A percentile compares a stretch with the other conserved stretches of the same genome.
phyloP scores from a whole-genome alignment of 805 yeast genomes.

The Metschnikowia proteae region DNA sequence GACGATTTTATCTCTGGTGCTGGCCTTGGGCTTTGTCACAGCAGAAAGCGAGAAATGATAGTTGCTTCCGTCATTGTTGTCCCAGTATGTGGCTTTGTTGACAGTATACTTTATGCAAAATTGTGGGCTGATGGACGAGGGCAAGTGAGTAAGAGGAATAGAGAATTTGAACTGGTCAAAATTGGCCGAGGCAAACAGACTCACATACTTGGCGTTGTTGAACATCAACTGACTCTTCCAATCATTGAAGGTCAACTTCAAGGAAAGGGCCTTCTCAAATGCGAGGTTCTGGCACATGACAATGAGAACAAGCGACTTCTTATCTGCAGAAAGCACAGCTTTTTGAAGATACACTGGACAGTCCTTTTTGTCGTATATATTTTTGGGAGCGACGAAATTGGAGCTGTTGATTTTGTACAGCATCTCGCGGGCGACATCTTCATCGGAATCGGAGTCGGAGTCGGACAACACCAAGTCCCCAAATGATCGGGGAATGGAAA shows the following conservation, averaged over 20 bases:
- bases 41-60: slow-evolving; percentile 31
- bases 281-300: slow-evolving; percentile 34
- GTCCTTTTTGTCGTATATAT: slow-evolving; percentile 16
- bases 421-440: slow-evolving; percentile 14
- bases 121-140: slow-evolving; percentile 30
- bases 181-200: slow-evolving; percentile 24
- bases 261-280: slow-evolving; percentile 32
- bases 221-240: slow-evolving; percentile 39
- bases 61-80: slow-evolving; percentile 33
- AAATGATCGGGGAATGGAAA: slow-evolving; percentile 20
- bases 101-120: slow-evolving; percentile 34
- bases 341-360: slow-evolving; percentile 33
- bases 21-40: slow-evolving; percentile 6
- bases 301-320: slow-evolving; percentile 21
- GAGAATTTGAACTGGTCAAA: slow-evolving; percentile 50
- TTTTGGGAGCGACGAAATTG: slow-evolving; percentile 16
- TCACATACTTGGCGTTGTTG: slow-evolving; percentile 20
- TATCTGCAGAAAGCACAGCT: slow-evolving; percentile 29
- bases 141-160: slow-evolving; percentile 39
- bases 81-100: slow-evolving; percentile 32
- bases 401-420: slow-evolving; percentile 13
- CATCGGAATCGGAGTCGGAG: slow-evolving; percentile 16
- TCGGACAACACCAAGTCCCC: slow-evolving; percentile 21
- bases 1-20: neutral
- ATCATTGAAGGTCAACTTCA: slow-evolving; percentile 49